Base-by-base conservation (phyloP, 2,329 filamentous ascomycete genomes). In the Didymella exigua region DNA sequence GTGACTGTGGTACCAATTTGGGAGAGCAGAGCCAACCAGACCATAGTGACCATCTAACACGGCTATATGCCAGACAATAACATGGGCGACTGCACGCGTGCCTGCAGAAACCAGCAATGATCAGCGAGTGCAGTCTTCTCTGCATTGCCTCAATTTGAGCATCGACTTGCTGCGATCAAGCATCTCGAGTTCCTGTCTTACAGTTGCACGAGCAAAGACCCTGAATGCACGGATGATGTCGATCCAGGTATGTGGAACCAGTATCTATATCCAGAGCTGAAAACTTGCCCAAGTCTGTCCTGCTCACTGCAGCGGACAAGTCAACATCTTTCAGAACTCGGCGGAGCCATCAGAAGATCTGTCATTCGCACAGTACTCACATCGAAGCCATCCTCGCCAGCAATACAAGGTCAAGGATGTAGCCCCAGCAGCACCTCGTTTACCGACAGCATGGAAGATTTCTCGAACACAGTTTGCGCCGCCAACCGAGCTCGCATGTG, bases 401-500 rank as follows among this genome's bases (percentile, higher is more conserved):
- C n/a, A 54, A 46, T 30, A 64, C 51, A 34, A 56, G 54, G 47
- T 61, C 62, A 60, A 61, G 64, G 61, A 58, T 65, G n/a, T n/a
- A 26, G 54, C 57, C 63, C 63, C 52, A 58, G 63, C 49, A 52
- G n/a, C 40, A 29, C 14, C 40, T 49, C 40, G 33, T 53, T 54
- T 45, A 50, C 52, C 55, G 62, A 56, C 45, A 13, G 62, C 57
- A 61, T 57, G 56, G 62, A 65, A 64, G 54, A 33, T 55, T 63
- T 56, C 53, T 59, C 54, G 62, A 65, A 66, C 55, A 54, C 48
- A 49, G 54, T 58, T 59, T 44, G 36, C 52, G 53, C 56, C 49
- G 63, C 64, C 62, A 66, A 65, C 64, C 62, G 64, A 67, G 62
- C 52, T 36, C 36, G 40, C 52, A 45, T 54, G 50, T 54, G 49